These are phyloP conservation scores for Botryosphaeria dothidea DNA, from an alignment of 2,329 filamentous ascomycete species.

Conservation along the genomic window DNA sequence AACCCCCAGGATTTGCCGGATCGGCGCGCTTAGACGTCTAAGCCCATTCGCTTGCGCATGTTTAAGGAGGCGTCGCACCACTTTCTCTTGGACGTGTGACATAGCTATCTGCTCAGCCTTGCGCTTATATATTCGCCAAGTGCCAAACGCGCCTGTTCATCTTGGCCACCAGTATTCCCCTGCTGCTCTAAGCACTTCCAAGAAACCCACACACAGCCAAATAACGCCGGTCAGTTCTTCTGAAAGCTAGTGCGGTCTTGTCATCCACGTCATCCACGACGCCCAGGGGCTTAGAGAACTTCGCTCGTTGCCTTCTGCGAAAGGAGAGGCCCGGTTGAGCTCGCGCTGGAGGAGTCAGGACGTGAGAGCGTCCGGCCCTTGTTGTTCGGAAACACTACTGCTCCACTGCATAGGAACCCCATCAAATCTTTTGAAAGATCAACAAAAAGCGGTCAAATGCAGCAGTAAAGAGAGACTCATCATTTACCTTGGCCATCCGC, in stretches of 20 bases:
- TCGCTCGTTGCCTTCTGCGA: neutral
- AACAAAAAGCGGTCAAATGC: too few species aligned
- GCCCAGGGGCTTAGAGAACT: neutral
- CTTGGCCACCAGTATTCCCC: neutral
- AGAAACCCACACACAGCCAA: neutral
- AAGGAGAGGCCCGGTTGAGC: neutral
- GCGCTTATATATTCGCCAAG: neutral
- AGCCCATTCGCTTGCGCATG: neutral
- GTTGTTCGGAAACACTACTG: too few species aligned
- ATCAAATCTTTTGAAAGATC: too few species aligned
- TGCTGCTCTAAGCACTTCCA: neutral
- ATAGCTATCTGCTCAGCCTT: neutral
- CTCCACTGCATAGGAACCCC: too few species aligned
- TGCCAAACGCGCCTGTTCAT: neutral
- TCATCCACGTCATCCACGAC: neutral
- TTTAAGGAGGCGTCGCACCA: neutral
- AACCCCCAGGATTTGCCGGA: neutral
- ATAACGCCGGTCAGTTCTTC: neutral
- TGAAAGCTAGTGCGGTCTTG: neutral
- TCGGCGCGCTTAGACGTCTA: neutral
- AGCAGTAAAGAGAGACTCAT: too few species aligned
- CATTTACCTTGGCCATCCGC: too few species aligned
- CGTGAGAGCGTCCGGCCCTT: neutral
- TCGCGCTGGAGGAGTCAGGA: neutral
- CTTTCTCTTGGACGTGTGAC: neutral